phyloP scores from a whole-genome alignment of 306 rosid species.

The Adenanthera pavonina region DNA sequence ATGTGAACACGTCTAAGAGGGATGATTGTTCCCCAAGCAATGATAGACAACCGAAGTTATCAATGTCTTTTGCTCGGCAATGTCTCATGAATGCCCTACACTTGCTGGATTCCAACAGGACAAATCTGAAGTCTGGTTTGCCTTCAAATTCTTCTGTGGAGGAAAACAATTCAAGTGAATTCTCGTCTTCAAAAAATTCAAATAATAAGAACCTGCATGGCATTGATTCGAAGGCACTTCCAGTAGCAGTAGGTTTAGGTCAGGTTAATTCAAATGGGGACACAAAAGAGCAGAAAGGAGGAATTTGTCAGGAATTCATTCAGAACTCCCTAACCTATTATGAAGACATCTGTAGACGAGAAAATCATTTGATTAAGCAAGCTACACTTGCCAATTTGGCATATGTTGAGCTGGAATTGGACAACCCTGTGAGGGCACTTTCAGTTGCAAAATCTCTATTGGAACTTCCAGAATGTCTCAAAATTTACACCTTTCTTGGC shows the following conservation, averaged over 20 bases:
- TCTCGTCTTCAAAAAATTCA: slow-evolving; percentile 60
- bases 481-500: slow-evolving; percentile 80
- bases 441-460: slow-evolving; percentile 67
- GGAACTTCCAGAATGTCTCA: slow-evolving; percentile 86
- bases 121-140: slow-evolving; percentile 58
- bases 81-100: slow-evolving; percentile 75
- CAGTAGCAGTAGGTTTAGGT: slow-evolving; percentile 57
- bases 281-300: slow-evolving; percentile 84
- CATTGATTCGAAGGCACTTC: slow-evolving; percentile 69
- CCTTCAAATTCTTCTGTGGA: slow-evolving; percentile 73
- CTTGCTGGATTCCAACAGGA: slow-evolving; percentile 64
- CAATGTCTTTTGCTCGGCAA: slow-evolving; percentile 80
- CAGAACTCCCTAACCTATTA: slow-evolving; percentile 81
- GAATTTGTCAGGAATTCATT: slow-evolving; percentile 76
- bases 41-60: slow-evolving; percentile 74
- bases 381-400: slow-evolving; percentile 90
- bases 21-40: slow-evolving; percentile 53
- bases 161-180: slow-evolving; percentile 68
- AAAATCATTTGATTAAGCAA: slow-evolving; percentile 80
- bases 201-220: slow-evolving; percentile 61
- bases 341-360: slow-evolving; percentile 69
- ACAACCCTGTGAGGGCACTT: slow-evolving; percentile 79
- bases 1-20: slow-evolving; percentile 47
- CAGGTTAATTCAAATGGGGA: slow-evolving; percentile 83
- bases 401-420: slow-evolving; percentile 87